These are phyloP conservation scores for Trichosanthes cucumerina DNA, from an alignment of 306 rosid species.

Conservation along the genomic window DNA sequence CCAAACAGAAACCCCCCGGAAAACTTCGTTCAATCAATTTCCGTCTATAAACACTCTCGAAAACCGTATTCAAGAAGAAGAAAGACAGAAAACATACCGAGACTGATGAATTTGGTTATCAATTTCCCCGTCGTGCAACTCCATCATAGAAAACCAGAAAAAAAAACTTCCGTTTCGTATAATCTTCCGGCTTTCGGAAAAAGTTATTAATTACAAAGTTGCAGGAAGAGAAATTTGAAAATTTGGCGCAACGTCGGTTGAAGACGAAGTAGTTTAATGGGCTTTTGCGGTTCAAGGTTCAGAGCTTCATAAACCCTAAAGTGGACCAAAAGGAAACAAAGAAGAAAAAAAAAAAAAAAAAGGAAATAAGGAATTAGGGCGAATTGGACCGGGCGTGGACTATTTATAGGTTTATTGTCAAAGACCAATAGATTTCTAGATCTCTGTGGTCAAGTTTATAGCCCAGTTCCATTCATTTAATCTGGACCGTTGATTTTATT, in stretches of 20 bases:
- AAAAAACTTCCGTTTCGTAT: not conserved
- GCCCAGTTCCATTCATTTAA: not conserved
- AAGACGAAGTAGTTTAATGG: slow-evolving; percentile 4
- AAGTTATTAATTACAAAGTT: not conserved
- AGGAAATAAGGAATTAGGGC: not conserved
- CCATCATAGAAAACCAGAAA: not conserved
- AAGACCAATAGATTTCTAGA: not conserved
- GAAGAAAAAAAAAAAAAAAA: not conserved
- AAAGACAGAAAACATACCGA: not conserved
- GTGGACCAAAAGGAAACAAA: not conserved
- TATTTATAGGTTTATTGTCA: not conserved
- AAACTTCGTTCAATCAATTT: not conserved
- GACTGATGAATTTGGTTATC: not conserved
- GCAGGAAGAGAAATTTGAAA: not conserved
- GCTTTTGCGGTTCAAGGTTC: slow-evolving; percentile 4
- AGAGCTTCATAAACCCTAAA: slow-evolving; percentile 15
- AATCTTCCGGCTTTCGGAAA: not conserved
- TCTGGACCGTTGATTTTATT: not conserved
- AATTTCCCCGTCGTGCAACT: slow-evolving; percentile 6
- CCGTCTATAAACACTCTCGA: not conserved
- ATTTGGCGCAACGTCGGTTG: slow-evolving; percentile 8
- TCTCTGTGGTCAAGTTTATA: not conserved
- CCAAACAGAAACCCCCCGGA: not conserved
- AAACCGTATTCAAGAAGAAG: not conserved
- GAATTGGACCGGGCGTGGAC: not conserved